Evolutionary conservation across 208 protist species (phyloP).

Genomic region (Naegleria fowleri): DNA sequence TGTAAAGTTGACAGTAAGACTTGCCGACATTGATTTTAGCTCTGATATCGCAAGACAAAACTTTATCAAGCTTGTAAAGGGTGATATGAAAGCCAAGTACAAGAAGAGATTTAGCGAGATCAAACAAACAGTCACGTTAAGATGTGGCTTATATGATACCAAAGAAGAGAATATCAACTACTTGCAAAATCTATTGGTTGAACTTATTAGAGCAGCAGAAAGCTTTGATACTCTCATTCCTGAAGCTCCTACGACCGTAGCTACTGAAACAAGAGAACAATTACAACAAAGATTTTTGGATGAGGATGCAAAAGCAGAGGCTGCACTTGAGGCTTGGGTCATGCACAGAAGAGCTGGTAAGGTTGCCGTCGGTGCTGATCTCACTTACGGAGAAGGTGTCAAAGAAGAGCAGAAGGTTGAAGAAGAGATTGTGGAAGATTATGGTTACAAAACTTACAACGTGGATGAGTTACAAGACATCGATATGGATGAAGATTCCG

Average conservation of each 20-base stretch:
- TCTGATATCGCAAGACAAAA: not conserved
- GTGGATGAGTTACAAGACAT: not conserved
- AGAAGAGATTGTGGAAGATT: conserved; percentile 6
- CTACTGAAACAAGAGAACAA: not conserved
- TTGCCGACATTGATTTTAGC: not conserved
- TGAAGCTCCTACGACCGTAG: not conserved
- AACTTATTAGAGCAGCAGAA: not conserved
- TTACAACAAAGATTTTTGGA: not conserved
- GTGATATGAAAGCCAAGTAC: not conserved
- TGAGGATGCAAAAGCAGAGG: not conserved
- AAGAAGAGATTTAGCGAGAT: not conserved
- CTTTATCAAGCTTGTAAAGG: not conserved
- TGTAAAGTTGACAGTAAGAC: not conserved
- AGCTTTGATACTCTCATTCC: not conserved
- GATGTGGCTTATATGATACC: not conserved
- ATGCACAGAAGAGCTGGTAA: not conserved
- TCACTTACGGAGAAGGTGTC: not conserved
- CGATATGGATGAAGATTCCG: not conserved
- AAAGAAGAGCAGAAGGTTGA: not conserved
- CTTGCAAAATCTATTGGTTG: not conserved
- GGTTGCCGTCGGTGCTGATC: not conserved
- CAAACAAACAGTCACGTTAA: not conserved
- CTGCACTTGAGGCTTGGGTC: not conserved
- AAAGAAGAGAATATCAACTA: conserved; percentile 11
- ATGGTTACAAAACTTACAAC: not conserved